These are phyloP conservation scores for Taiozyma sp. DNA, from an alignment of 1,139 yeast species.

Conservation along the genomic window DNA sequence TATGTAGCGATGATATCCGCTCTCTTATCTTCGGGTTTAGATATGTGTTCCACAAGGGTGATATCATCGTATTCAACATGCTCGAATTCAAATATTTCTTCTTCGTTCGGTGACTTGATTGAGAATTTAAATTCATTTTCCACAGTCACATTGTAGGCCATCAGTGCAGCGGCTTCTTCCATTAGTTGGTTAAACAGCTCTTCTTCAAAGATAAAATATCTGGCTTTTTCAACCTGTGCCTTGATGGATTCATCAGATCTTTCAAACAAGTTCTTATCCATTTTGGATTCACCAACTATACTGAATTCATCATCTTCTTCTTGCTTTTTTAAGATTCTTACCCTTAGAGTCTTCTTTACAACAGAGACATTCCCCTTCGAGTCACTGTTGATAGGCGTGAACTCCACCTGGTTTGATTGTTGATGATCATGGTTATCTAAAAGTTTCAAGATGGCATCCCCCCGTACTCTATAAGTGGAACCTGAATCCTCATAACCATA, in stretches of 20 bases:
- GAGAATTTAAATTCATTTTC: conserved; percentile 60
- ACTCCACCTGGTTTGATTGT: conserved; percentile 27
- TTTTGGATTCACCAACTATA: conserved; percentile 30
- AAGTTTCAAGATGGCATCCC: conserved; percentile 53
- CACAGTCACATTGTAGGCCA: conserved; percentile 70
- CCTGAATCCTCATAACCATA: conserved; percentile 94
- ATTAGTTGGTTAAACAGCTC: conserved; percentile 63
- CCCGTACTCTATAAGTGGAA: conserved; percentile 67
- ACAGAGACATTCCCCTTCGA: conserved; percentile 4
- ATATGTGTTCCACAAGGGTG: conserved; percentile 1
- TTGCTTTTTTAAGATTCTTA: conserved; percentile 48
- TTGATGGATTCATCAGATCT: conserved; percentile 33
- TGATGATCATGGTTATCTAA: conserved; percentile 16
- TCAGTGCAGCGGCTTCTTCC: conserved; percentile 67
- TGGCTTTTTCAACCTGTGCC: conserved; percentile 51
- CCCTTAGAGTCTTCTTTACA: conserved; percentile 37
- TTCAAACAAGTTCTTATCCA: conserved; percentile 12
- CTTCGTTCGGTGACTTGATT: conserved; percentile 48
- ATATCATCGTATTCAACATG: conserved; percentile 40
- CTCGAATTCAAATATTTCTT: conserved; percentile 70
- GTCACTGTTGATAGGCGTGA: conserved; percentile 30
- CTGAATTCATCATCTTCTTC: conserved; percentile 50
- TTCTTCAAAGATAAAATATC: conserved; percentile 80
- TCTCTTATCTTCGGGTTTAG: conserved; percentile 28
- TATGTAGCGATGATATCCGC: conserved; percentile 38